Evolutionary conservation across 192 early-diverging fungal genomes (phyloP).

Genomic region (Powellomyces hirtus): DNA sequence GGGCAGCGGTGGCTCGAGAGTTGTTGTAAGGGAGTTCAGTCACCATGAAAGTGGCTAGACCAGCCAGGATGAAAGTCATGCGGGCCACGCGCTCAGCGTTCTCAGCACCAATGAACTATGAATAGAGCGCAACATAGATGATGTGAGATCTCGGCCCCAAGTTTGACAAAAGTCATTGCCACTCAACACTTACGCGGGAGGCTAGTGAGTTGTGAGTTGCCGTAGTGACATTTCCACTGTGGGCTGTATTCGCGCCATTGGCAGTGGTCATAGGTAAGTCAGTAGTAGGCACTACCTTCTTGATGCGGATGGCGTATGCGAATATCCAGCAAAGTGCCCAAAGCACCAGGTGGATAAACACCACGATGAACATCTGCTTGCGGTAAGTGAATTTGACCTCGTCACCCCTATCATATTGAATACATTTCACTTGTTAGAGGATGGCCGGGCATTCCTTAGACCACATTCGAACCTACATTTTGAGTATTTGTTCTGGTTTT

Average conservation of each 20-base stretch:
- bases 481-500: no score
- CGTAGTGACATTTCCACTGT: background rate
- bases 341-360: slow-evolving; percentile 18
- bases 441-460: no score
- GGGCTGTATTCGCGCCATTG: background rate
- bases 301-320: slow-evolving; percentile 7
- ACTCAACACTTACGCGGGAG: background rate
- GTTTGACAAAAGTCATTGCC: background rate
- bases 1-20: slow-evolving; percentile 9
- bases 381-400: background rate
- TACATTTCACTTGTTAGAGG: no score
- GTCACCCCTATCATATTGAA: background rate
- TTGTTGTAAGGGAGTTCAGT: slow-evolving; percentile 1
- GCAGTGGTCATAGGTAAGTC: background rate
- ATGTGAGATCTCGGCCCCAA: background rate
- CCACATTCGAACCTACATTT: no score
- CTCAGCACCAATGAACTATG: slow-evolving; percentile 9
- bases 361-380: slow-evolving; percentile 16
- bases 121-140: background rate
- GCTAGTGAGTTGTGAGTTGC: no score
- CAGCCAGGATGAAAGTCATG: slow-evolving; percentile 18
- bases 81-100: slow-evolving; percentile 23
- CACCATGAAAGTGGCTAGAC: slow-evolving; percentile 3
- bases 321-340: slow-evolving; percentile 15
- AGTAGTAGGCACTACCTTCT: background rate